Percentiles rank a stretch among this genome's conserved stretches.
Evolutionary conservation across 2,329 filamentous ascomycete genomes (phyloP).

Genomic region (Samsoniella hepiali): DNA sequence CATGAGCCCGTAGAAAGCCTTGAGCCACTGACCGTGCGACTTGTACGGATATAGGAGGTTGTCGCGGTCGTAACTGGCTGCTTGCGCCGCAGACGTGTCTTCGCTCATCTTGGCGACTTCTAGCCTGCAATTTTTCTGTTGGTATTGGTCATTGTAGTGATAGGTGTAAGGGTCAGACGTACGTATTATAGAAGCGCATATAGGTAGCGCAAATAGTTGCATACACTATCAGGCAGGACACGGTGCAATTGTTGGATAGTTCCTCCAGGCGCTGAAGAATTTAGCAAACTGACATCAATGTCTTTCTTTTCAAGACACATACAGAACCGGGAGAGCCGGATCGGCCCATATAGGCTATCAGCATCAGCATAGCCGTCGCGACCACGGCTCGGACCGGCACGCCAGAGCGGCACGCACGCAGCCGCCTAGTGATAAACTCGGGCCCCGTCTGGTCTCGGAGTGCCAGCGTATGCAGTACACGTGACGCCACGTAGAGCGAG

Average conservation of each 20-base stretch:
- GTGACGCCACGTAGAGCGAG: conserved; percentile 36
- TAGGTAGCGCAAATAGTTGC: conserved; percentile 39
- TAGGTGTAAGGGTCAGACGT: conserved; percentile 17
- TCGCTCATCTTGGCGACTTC: conserved; percentile 37
- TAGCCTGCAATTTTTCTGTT: conserved; percentile 27
- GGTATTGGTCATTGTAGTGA: background rate
- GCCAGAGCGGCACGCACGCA: conserved; percentile 35
- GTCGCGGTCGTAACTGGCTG: conserved; percentile 33
- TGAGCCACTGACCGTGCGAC: conserved; percentile 39
- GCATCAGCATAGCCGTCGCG: conserved; percentile 37
- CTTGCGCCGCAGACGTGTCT: conserved; percentile 36
- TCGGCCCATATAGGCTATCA: conserved; percentile 39
- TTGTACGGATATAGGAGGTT: conserved; percentile 37
- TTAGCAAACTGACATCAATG: conserved; percentile 6
- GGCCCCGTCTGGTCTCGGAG: conserved; percentile 37
- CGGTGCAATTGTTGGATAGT: conserved; percentile 36
- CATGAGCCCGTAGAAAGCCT: conserved; percentile 34
- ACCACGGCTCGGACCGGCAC: conserved; percentile 39
- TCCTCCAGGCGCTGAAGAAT: conserved; percentile 34
- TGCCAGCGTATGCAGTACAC: conserved; percentile 38
- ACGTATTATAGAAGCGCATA: conserved; percentile 38
- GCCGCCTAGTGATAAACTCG: conserved; percentile 38
- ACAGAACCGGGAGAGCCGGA: conserved; percentile 36
- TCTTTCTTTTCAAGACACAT: conserved; percentile 19
- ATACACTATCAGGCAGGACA: conserved; percentile 40